phyloP scores from a whole-genome alignment of 306 rosid species.

The Erythrophleum fordii region DNA sequence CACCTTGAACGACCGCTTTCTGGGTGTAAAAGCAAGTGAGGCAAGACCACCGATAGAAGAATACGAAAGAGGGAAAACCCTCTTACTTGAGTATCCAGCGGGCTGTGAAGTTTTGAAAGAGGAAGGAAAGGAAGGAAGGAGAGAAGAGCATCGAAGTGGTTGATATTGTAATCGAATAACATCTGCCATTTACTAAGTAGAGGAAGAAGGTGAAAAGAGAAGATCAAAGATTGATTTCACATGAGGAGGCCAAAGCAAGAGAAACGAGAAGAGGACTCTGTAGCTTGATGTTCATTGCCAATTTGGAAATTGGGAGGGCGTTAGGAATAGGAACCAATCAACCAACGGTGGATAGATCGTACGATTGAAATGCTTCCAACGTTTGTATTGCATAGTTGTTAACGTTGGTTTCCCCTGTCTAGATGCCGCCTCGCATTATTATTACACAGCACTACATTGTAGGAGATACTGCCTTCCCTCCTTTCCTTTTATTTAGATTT shows the following conservation, averaged over 20 bases:
- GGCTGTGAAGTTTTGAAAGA: constrained; percentile 49
- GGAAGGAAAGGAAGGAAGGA: constrained; percentile 50
- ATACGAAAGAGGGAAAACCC: constrained; percentile 46
- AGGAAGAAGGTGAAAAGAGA: background rate
- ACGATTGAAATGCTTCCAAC: background rate
- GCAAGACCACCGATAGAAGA: constrained; percentile 40
- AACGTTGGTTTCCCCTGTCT: background rate
- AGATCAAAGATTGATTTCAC: background rate
- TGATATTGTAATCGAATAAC: constrained; percentile 63
- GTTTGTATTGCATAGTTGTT: background rate
- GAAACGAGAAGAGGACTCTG: background rate
- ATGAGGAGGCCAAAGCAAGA: constrained; percentile 5
- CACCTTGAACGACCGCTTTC: constrained; percentile 73
- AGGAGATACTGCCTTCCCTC: too few relatives aligned
- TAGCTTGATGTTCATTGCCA: background rate
- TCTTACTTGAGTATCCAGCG: background rate
- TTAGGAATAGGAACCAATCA: background rate
- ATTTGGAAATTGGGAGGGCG: background rate
- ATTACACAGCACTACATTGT: too few relatives aligned
- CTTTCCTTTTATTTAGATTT: too few relatives aligned
- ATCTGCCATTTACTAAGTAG: constrained; percentile 71
- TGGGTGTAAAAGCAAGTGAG: constrained; percentile 57
- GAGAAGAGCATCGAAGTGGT: constrained; percentile 60
- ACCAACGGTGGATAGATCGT: background rate
- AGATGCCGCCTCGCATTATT: background rate